Evolutionary conservation across 2,329 filamentous ascomycete species (phyloP), one percentile per base, ranked within the genome.

Genomic region (Colletotrichum musicola): DNA sequence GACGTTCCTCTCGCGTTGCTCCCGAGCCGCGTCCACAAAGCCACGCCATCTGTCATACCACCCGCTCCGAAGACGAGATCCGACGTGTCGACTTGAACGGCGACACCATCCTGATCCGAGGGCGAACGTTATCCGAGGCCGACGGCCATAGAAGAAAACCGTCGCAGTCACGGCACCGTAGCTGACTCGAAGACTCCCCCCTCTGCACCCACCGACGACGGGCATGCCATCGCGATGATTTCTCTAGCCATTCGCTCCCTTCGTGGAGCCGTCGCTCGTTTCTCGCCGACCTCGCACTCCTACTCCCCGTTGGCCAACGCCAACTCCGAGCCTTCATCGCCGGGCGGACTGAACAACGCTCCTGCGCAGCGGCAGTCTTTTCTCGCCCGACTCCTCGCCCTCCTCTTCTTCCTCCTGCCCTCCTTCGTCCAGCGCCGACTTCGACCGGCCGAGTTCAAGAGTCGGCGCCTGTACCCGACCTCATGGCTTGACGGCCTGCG

Each of bases 401-500:
- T 73, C 40, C 68, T 72, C 46, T 74, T 77, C 61, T 73, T 74
- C 20, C 68, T 78, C 20, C 56, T 78, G 9, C 77, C 77, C 1
- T 77, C 74, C 30, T 79, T 78, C 63, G 44, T 79, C 6, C 77
- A 78, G 62, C 72, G 72, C 65, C 73, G 72, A 56, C 59, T 77
- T 53, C 76, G 76, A 40, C 74, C 76, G 4, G 62, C 64, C 44
- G 62, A 66, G 16, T 62, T 63, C 53, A 73, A 73, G 38, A 64
- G 49, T 9, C 71, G 70, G 9, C 72, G 72, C 42, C 44, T 78
- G 9, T 81, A 82, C 69, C 77, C 80, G 49, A 84, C 82, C 1
- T 82, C 83, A 13, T 85, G 84, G 71, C 79, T 86, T 54, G 83
- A 86, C 74, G 83, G 84, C 38, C 74, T 86, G 53, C 82, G 84